Evolutionary conservation across 1,139 yeast genomes (phyloP).

Genomic region (Nadsonia commutata): DNA sequence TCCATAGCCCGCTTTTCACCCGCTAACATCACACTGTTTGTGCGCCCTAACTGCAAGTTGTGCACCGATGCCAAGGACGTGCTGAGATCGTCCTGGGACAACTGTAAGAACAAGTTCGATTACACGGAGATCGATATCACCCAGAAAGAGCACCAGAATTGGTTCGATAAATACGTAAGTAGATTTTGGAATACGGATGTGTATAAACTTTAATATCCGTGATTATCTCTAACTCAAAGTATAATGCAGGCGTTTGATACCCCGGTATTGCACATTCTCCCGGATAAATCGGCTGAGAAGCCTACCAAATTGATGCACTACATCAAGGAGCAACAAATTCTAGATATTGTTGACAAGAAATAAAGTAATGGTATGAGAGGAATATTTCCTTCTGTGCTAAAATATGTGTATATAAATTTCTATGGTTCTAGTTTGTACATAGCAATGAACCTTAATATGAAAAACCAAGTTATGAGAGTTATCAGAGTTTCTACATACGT

Average conservation of each 20-base stretch:
- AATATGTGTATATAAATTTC: too few relatives aligned
- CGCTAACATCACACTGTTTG: constrained; percentile 41
- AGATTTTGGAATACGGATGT: background rate
- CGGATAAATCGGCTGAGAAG: constrained; percentile 27
- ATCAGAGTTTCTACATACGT: too few relatives aligned
- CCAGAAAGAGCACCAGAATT: constrained; percentile 46
- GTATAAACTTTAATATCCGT: constrained; percentile 1
- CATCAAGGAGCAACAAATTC: constrained; percentile 41
- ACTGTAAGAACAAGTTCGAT: constrained; percentile 19
- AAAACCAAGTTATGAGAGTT: too few relatives aligned
- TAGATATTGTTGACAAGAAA: constrained; percentile 11
- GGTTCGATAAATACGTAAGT: constrained; percentile 57
- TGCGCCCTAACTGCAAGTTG: constrained; percentile 65
- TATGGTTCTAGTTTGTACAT: too few relatives aligned
- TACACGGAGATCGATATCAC: constrained; percentile 51
- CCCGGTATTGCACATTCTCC: constrained; percentile 68
- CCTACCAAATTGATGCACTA: constrained; percentile 66
- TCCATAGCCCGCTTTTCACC: background rate
- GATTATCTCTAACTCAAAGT: too few relatives aligned
- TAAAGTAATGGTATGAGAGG: background rate
- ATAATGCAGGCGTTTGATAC: constrained; percentile 53
- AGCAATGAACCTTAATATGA: too few relatives aligned
- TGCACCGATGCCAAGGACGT: constrained; percentile 59
- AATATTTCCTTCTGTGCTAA: too few relatives aligned
- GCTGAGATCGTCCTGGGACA: constrained; percentile 28